Evolutionary conservation across 2,329 filamentous ascomycete genomes (phyloP).

Genomic region (Epicoccum nigrum): DNA sequence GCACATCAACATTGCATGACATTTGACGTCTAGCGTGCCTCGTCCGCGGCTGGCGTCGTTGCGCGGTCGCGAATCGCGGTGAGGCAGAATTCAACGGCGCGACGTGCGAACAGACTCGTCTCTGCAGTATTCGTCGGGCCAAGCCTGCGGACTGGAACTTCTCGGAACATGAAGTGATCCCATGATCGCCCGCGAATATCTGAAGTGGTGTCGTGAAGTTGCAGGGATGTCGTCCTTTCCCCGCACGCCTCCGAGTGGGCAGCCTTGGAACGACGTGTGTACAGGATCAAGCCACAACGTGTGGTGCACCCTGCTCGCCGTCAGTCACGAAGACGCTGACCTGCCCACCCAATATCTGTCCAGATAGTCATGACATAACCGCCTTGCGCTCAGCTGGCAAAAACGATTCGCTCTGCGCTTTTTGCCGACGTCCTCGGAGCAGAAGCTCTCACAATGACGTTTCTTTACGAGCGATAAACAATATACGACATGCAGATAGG

Average conservation of each 20-base stretch:
- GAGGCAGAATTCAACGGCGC: background rate
- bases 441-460: constrained; percentile 2
- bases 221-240: constrained; percentile 7
- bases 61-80: constrained; percentile 9
- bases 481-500: no score
- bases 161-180: constrained; percentile 7
- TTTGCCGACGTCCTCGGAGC: background rate
- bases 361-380: constrained; percentile 12
- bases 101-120: background rate
- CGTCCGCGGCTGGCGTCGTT: background rate
- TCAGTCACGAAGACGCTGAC: constrained; percentile 1
- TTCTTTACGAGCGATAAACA: background rate
- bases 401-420: background rate
- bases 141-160: background rate
- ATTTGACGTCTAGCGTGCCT: constrained; percentile 5
- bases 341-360: background rate
- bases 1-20: constrained; percentile 17
- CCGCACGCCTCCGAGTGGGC: constrained; percentile 11
- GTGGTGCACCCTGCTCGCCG: constrained; percentile 4
- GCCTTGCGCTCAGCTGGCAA: background rate
- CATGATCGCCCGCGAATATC: constrained; percentile 7
- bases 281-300: constrained; percentile 10
- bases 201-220: constrained; percentile 14
- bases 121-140: background rate
- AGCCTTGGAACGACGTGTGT: background rate